These are phyloP conservation scores for Lotus japonicus DNA, from an alignment of 306 rosid genomes.

Conservation along the genomic window DNA sequence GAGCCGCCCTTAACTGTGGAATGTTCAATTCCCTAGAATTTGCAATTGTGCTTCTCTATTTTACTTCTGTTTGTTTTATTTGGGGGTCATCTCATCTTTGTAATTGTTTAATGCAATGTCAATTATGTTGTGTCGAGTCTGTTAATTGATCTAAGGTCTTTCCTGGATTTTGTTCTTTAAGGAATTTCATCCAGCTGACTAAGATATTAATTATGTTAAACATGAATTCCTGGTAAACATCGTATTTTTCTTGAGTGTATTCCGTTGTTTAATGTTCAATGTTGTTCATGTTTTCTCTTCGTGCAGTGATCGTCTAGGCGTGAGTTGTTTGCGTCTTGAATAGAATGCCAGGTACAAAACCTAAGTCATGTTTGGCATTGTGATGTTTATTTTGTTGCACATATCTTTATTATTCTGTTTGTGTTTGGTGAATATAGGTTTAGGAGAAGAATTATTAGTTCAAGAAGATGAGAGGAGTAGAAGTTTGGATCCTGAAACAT, in stretches of 20 bases:
- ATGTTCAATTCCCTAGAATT: too few species aligned
- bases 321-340: slow-evolving; percentile 10
- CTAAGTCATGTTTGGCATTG: not conserved
- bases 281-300: slow-evolving; percentile 10
- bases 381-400: too few species aligned
- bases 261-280: not conserved
- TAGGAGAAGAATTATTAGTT: slow-evolving; percentile 44
- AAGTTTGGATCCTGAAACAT: slow-evolving; percentile 53
- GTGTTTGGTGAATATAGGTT: slow-evolving; percentile 10
- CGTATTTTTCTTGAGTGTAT: slow-evolving; percentile 10
- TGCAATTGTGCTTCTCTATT: not conserved
- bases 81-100: not conserved
- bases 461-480: slow-evolving; percentile 57
- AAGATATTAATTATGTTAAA: not conserved
- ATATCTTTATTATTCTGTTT: not conserved
- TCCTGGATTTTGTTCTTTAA: not conserved
- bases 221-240: slow-evolving; percentile 16
- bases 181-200: slow-evolving; percentile 19
- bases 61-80: not conserved
- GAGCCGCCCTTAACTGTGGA: not conserved
- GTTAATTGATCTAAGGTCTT: not conserved
- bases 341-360: slow-evolving; percentile 61
- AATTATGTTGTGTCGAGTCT: not conserved
- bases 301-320: slow-evolving; percentile 43
- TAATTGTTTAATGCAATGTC: slow-evolving; percentile 19